Evolutionary conservation across 306 rosid genomes (phyloP), one percentile per base, ranked within the genome.

Genomic region (Fragaria iinumae): DNA sequence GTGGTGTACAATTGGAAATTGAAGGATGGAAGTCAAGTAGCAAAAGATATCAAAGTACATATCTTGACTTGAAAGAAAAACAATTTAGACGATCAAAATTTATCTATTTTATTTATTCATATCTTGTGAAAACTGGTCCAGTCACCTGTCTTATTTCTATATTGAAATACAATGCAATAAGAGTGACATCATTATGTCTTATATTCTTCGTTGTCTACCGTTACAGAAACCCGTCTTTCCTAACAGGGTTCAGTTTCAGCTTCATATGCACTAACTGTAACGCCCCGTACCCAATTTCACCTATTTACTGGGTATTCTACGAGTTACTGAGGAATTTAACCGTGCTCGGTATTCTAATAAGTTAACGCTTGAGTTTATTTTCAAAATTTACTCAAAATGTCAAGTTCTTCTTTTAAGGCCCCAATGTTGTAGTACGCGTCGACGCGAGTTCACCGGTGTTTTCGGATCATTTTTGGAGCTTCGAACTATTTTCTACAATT

Each of bases 241-340:
- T 25, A 73, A 43, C 77, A 78, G 77, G 73, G 79, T 34, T 45
- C 60, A 11, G 65, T 76, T 11, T 71, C 34, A 45, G 78, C 38
- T 53, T 27, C 53, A 27, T 67, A 38, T 27, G 27, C 3, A 10
- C 89, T 87, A n/a, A n/a, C n/a, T n/a, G n/a, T n/a, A n/a, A n/a
- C n/a, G n/a, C n/a, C n/a, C n/a, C n/a, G n/a, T n/a, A n/a, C n/a
- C n/a, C n/a, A n/a, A n/a, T n/a, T n/a, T n/a, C n/a, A n/a, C n/a
- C n/a, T n/a, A n/a, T n/a, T n/a, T n/a, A n/a, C n/a, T n/a, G n/a
- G n/a, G n/a, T n/a, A n/a, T n/a, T n/a, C n/a, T n/a, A n/a, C n/a
- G n/a, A n/a, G n/a, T n/a, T n/a, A n/a, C n/a, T n/a, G n/a, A n/a
- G n/a, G n/a, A n/a, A n/a, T n/a, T n/a, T n/a, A n/a, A n/a, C n/a